Percentiles rank a stretch among this genome's conserved stretches.
These are phyloP conservation scores for Pachyrhizus erosus DNA, from an alignment of 306 rosid species.

Conservation along the genomic window DNA sequence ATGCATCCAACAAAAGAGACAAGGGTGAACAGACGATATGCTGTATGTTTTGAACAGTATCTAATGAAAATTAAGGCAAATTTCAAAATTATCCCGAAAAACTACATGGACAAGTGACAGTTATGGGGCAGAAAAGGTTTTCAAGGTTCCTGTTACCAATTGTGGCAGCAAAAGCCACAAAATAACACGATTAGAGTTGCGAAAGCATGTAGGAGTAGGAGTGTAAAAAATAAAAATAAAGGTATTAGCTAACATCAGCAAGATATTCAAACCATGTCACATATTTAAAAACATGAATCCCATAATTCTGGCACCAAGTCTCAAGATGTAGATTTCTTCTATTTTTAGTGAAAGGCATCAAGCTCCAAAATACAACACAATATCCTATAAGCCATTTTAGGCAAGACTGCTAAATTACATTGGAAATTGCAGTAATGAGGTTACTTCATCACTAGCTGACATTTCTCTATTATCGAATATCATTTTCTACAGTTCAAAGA, in stretches of 20 bases:
- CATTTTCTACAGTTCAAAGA: slow-evolving; percentile 27
- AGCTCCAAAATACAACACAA: background rate
- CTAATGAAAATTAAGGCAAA: no score
- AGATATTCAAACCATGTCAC: background rate
- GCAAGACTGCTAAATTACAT: background rate
- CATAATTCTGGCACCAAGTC: background rate
- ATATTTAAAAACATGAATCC: background rate
- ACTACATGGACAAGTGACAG: no score
- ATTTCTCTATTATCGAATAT: slow-evolving; percentile 12
- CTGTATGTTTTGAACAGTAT: no score
- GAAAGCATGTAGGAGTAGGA: no score
- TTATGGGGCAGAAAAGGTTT: background rate
- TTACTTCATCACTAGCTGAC: slow-evolving; percentile 15
- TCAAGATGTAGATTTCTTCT: background rate
- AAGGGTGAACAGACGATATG: no score
- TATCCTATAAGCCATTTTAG: background rate
- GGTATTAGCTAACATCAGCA: background rate
- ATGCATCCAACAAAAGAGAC: no score
- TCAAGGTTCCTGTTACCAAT: background rate
- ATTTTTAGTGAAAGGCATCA: background rate
- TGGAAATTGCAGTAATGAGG: slow-evolving; percentile 1
- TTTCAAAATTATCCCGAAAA: no score
- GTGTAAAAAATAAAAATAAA: no score
- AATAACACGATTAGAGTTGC: no score
- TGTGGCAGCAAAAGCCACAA: background rate